A percentile compares a stretch with the other conserved stretches of the same genome.
Conservation (phyloP, 2,329 filamentous ascomycete species). For the Xylaria sp. region DNA sequence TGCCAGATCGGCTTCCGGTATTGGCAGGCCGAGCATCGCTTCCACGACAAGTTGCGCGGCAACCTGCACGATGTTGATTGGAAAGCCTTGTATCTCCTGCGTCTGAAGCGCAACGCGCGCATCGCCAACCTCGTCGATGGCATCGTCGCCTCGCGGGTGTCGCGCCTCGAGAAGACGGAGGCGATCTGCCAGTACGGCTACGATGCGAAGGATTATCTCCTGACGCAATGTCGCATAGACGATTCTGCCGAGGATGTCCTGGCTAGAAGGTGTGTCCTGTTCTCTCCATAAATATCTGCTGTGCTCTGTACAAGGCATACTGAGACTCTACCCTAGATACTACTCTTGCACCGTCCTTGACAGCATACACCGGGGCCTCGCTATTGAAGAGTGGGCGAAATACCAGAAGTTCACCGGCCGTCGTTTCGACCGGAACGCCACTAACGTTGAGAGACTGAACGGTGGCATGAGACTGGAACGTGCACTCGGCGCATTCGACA, state of each 20-base stretch:
- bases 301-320: neutral
- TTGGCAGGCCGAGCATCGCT: slow-evolving; percentile 77
- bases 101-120: slow-evolving; percentile 63
- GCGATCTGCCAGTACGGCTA: slow-evolving; percentile 79
- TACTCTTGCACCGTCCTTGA: slow-evolving; percentile 80
- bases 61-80: slow-evolving; percentile 73
- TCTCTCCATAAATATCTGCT: neutral
- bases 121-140: slow-evolving; percentile 69
- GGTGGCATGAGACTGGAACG: slow-evolving; percentile 72
- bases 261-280: slow-evolving; percentile 61
- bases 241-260: slow-evolving; percentile 77
- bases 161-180: slow-evolving; percentile 76
- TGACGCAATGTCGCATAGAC: slow-evolving; percentile 70
- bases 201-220: slow-evolving; percentile 87
- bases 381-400: slow-evolving; percentile 79
- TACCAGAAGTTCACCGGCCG: slow-evolving; percentile 55
- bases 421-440: slow-evolving; percentile 38
- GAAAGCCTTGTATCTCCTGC: slow-evolving; percentile 74
- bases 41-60: slow-evolving; percentile 65
- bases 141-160: slow-evolving; percentile 76
- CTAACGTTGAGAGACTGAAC: slow-evolving; percentile 54
- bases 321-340: slow-evolving; percentile 59
- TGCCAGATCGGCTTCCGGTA: slow-evolving; percentile 76
- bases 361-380: slow-evolving; percentile 82
- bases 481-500: slow-evolving; percentile 84